Evolutionary conservation across 2,329 filamentous ascomycete genomes (phyloP), one percentile per base, ranked within the genome.

Genomic region (Exophiala dermatitidis): DNA sequence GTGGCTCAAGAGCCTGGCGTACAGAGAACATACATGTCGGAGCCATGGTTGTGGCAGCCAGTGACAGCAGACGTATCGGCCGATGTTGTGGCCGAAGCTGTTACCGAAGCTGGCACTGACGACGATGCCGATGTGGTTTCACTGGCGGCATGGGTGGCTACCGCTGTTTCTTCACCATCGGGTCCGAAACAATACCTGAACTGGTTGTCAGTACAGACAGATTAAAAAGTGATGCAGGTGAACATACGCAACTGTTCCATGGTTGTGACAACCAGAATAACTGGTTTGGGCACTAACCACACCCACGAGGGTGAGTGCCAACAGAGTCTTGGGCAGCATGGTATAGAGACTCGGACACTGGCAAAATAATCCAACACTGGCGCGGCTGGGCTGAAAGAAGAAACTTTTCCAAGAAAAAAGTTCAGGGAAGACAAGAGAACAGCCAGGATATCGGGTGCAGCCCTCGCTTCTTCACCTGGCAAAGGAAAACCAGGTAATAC

Each of bases 21-120:
- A 19, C 19, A 19, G 19, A 36, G 7, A n/a, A 36, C n/a, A 51
- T 65, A 78, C 72, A 72, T 72, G 2, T 67, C 59, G 12, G 67
- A 68, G 5, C 66, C 72, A 58, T 80, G 76, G n/a, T 65, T 64
- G 62, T 79, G 77, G 53, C 80, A 82, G 1, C 67, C 72, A 2
- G 78, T 79, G 1, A 81, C 67, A 1, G 76, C 75, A 1, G 77
- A 75, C 6, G 69, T 66, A 31, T 69, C 65, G 2, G 65, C 66
- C 1, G 65, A 61, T 9, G 56, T 45, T 4, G 69, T 67, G 3
- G 67, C 57, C 2, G 60, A 66, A 19, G 66, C 65, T 3, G 62
- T 57, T 46, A 63, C 56, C 37, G 61, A 56, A 9, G 59, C 47
- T 9, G 63, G 53, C 4, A 56, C 41, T 37, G 57, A 34, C 19